phyloP scores from a whole-genome alignment of 2,329 filamentous ascomycete species.

The Emergomyces africanus region DNA sequence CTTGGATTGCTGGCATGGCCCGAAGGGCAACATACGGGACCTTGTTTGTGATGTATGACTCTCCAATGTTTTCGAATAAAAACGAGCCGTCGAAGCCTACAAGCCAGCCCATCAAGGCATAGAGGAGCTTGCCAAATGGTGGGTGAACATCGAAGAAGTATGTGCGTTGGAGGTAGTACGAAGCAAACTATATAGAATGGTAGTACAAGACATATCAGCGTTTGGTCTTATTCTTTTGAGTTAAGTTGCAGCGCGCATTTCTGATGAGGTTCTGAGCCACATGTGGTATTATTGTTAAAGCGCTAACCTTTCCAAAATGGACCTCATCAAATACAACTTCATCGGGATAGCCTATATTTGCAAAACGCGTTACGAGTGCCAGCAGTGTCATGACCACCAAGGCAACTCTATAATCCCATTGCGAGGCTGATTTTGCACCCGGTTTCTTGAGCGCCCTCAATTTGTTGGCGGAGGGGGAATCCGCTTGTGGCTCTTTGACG shows the following conservation, averaged over 20 bases:
- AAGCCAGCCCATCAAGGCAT: conserved; percentile 93
- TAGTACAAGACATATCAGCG: neutral
- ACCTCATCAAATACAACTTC: conserved; percentile 99
- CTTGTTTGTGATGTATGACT: conserved; percentile 94
- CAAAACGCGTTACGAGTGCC: conserved; percentile 88
- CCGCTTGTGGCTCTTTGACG: conserved; percentile 1
- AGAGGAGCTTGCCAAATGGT: conserved; percentile 94
- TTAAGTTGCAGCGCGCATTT: neutral
- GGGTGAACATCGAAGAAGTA: conserved; percentile 99
- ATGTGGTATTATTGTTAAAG: neutral
- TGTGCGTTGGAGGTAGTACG: conserved; percentile 81
- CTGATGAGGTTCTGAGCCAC: neutral
- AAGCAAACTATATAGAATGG: conserved; percentile 36
- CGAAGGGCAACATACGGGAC: conserved; percentile 96
- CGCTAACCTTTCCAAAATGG: conserved; percentile 90
- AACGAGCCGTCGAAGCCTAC: conserved; percentile 96
- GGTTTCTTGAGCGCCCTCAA: conserved; percentile 2
- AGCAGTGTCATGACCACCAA: conserved; percentile 64
- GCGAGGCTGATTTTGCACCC: conserved; percentile 31
- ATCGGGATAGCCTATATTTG: conserved; percentile 86
- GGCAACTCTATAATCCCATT: conserved; percentile 74
- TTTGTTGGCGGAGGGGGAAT: conserved; percentile 8
- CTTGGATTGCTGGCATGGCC: conserved; percentile 80
- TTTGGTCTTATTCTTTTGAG: neutral
- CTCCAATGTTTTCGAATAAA: conserved; percentile 97